Base-by-base conservation (phyloP, 345 rosid genomes). In the Arabis alpina region DNA sequence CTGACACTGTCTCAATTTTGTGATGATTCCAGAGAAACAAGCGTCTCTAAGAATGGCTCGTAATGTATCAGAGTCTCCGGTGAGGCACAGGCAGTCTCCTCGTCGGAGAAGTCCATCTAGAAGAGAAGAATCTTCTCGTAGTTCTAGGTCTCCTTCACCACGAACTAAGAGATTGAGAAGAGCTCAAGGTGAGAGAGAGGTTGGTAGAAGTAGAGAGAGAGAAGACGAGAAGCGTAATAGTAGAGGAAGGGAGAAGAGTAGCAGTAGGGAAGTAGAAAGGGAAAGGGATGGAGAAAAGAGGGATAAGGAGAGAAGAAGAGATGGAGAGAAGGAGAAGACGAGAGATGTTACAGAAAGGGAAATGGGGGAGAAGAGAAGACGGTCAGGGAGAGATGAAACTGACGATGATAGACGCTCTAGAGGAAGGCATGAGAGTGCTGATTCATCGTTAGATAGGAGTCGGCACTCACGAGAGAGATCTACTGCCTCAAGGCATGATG, bases 121-220 rank as follows among this genome's bases (percentile, higher is more conserved):
- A 36, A 67, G 83, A 63, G 84, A 75, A 19, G 64, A 64, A 23
- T 82, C 88, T 70, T 80, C 84, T 39, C 81, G 78, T 40, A 64
- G 57, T 43, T 79, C 87, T 12, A 76, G 73, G 54, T 93, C 96
- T 66, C 95, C 92, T 66, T 89, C 97, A 56, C 96, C 89, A 0
- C 82, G 80, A 30, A 82, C 89, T 2, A 88, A 83, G 77, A 82
- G 88, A 48, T 39, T 91, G 73, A 82, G 80, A 75, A 83, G 82
- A 76, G 81, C 80, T 32, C 82, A 80, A 70, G 80, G 71, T 37
- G 96, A 83, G 58, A 82, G 76, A 48, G 88, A 79, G 43, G 72
- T 39, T 59, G 87, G 81, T 66, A 81, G 79, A 74, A 79, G 66
- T 19, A 57, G 56, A 32, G 92, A 82, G 54, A 82, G 83, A 53